A percentile compares a stretch with the other conserved stretches of the same genome.
phyloP scores from a whole-genome alignment of 805 yeast species.

The Teunomyces cretensis region DNA sequence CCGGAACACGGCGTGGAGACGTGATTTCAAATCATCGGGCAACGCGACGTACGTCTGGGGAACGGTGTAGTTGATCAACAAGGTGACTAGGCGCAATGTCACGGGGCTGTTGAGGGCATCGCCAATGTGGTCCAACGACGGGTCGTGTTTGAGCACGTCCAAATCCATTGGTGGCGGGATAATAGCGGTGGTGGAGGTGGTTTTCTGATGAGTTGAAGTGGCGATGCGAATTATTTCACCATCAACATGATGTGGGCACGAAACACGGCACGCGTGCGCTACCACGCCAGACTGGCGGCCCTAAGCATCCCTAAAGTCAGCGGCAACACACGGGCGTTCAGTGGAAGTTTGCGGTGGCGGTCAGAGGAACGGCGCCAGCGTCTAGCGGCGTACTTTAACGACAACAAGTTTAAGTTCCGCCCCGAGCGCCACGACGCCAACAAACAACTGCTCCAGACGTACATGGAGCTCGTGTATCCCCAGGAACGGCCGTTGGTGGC shows the following conservation, averaged over 20 bases:
- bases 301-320: too few species aligned
- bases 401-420: slow-evolving; percentile 16
- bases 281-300: too few species aligned
- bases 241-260: too few species aligned
- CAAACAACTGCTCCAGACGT: background rate
- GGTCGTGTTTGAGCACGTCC: slow-evolving; percentile 6
- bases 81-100: slow-evolving; percentile 16
- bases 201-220: too few species aligned
- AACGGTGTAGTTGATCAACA: slow-evolving; percentile 30
- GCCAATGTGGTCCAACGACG: slow-evolving; percentile 8
- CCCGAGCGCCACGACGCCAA: slow-evolving; percentile 9
- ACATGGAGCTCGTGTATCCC: slow-evolving; percentile 20
- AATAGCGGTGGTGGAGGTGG: background rate
- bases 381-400: slow-evolving; percentile 20
- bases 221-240: too few species aligned
- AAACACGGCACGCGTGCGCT: too few species aligned
- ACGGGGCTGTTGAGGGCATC: background rate
- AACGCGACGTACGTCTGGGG: slow-evolving; percentile 28
- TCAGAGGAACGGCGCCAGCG: background rate
- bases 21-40: slow-evolving; percentile 12
- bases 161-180: background rate
- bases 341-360: too few species aligned
- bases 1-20: slow-evolving; percentile 16
- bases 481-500: slow-evolving; percentile 22
- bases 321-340: too few species aligned